These are phyloP conservation scores for Vitis riparia DNA, from an alignment of 164 flowering plant genomes.

Conservation along the genomic window DNA sequence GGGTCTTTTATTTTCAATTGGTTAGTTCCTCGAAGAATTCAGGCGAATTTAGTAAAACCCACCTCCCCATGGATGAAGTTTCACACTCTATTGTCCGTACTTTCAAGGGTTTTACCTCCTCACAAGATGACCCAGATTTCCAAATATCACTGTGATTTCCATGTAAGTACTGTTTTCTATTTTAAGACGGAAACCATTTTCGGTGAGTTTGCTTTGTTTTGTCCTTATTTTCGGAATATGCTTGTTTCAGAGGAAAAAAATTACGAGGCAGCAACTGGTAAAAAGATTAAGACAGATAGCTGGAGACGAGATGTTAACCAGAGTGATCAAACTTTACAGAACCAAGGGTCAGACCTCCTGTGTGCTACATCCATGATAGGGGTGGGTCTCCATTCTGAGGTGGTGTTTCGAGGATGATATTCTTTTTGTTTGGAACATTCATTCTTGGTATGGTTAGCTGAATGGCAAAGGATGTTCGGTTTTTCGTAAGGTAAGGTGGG, in stretches of 20 bases:
- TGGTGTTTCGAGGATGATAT: not conserved
- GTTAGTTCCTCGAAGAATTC: conserved; percentile 5
- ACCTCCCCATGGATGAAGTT: conserved; percentile 49
- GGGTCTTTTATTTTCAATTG: not conserved
- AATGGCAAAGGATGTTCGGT: too few species aligned
- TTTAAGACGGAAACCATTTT: too few species aligned
- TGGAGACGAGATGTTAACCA: conserved; percentile 13
- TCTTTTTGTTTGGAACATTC: not conserved
- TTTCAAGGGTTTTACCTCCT: conserved; percentile 27
- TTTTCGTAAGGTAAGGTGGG: too few species aligned
- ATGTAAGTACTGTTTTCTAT: conserved; percentile 13
- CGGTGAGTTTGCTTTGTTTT: too few species aligned
- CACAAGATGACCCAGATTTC: conserved; percentile 16
- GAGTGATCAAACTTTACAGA: conserved; percentile 1
- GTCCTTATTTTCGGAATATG: not conserved
- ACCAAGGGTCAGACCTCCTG: conserved; percentile 1
- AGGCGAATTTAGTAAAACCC: conserved; percentile 15
- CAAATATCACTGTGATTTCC: conserved; percentile 21
- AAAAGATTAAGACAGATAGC: conserved; percentile 13
- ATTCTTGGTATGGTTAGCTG: too few species aligned
- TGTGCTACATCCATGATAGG: too few species aligned
- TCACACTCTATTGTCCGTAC: conserved; percentile 18
- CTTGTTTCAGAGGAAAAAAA: not conserved
- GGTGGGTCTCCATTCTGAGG: too few species aligned
- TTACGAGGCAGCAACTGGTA: conserved; percentile 11